Evolutionary conservation across 305 asterid genomes (phyloP).

Genomic region (Fraxinus greggii): DNA sequence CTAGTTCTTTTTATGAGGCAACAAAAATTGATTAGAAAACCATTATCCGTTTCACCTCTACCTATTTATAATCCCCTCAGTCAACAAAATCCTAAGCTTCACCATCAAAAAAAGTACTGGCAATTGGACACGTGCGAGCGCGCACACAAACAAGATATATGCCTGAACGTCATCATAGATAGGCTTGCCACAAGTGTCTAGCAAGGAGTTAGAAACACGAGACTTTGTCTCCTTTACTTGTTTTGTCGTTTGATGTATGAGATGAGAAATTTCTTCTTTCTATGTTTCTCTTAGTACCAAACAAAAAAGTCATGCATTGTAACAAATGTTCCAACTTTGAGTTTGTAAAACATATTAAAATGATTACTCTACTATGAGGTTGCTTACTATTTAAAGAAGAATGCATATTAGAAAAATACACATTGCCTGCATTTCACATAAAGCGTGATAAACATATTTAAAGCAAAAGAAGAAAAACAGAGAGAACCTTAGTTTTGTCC

Average conservation of each 20-base stretch:
- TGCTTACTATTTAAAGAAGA: neutral
- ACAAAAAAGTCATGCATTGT: neutral
- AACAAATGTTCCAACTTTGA: neutral
- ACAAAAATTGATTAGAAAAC: neutral
- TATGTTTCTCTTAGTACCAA: neutral
- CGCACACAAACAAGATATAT: neutral
- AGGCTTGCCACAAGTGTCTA: neutral
- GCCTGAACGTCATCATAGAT: neutral
- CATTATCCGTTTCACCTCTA: neutral
- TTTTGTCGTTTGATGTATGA: neutral
- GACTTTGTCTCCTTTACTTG: neutral
- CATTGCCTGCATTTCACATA: neutral
- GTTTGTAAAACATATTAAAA: neutral
- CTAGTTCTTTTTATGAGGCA: neutral
- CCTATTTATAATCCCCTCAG: neutral
- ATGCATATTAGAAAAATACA: neutral
- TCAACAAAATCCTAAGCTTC: neutral
- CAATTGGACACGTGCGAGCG: neutral
- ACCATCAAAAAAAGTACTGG: neutral
- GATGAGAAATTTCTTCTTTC: neutral
- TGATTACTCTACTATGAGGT: neutral
- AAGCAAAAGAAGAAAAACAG: neutral
- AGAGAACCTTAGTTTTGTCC: slow-evolving; percentile 10
- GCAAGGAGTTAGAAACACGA: neutral
- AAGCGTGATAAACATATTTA: neutral